Percentiles rank a stretch among this genome's conserved stretches.
Conservation (phyloP, 164 flowering plant genomes). For the Nelumbo lutea region DNA sequence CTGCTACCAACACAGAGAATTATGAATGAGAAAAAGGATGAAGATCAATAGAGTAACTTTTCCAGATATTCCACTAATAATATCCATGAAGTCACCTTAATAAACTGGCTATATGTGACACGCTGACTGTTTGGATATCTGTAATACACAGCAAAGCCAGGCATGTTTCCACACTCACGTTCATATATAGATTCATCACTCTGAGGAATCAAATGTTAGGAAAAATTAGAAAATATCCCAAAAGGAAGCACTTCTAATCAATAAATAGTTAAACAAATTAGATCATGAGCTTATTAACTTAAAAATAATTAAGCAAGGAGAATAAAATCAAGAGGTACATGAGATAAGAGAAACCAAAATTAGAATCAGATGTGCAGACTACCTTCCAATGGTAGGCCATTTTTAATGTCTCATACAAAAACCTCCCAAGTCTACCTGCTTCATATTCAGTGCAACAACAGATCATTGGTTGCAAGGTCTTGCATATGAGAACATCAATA, state of each 20-base stretch:
- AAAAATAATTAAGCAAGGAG: neutral
- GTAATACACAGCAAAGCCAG: constrained; percentile 98
- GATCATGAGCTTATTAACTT: neutral
- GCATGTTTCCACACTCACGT: constrained; percentile 99
- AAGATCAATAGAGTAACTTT: neutral
- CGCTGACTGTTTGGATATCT: constrained; percentile 96
- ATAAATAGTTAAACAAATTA: neutral
- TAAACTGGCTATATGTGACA: constrained; percentile 85
- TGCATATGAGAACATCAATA: constrained; percentile 93
- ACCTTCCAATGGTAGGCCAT: constrained; percentile 99
- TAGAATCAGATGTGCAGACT: neutral
- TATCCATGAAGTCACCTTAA: constrained; percentile 51
- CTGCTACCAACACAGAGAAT: neutral
- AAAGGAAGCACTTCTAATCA: neutral
- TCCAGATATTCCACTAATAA: too few species aligned
- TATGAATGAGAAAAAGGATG: neutral
- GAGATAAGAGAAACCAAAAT: neutral
- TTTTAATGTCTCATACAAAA: constrained; percentile 84
- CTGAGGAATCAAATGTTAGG: constrained; percentile 35
- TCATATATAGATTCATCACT: constrained; percentile 97
- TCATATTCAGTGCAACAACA: constrained; percentile 99
- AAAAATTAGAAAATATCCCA: constrained; percentile 6
- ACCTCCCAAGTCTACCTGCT: constrained; percentile 94
- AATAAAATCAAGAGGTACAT: neutral
- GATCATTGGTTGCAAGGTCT: constrained; percentile 98